Conservation (phyloP, 2,329 filamentous ascomycete species). For the Fusarium anguioides region DNA sequence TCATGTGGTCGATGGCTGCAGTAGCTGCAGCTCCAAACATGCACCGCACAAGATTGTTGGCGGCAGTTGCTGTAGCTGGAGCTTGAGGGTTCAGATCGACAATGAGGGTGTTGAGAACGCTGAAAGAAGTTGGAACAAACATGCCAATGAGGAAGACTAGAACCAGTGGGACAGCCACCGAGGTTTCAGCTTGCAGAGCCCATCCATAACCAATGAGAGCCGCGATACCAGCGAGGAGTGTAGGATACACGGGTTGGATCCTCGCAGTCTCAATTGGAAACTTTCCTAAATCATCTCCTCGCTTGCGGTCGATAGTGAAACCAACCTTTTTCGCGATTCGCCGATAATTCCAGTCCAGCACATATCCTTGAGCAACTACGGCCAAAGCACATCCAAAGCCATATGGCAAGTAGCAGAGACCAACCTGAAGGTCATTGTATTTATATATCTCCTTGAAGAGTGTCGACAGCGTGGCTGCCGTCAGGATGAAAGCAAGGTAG, state of each 20-base stretch:
- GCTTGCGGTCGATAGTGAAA: conserved; percentile 69
- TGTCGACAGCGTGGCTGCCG: conserved; percentile 64
- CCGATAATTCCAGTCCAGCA: conserved; percentile 76
- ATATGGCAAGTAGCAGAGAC: conserved; percentile 66
- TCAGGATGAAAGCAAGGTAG: conserved; percentile 67
- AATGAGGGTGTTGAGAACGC: conserved; percentile 70
- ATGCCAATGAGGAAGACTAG: conserved; percentile 68
- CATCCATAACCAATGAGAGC: conserved; percentile 68
- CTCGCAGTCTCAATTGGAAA: conserved; percentile 68
- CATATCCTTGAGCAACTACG: conserved; percentile 65
- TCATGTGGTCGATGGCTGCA: conserved; percentile 69
- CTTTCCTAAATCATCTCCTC: conserved; percentile 61
- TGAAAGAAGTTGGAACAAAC: conserved; percentile 70
- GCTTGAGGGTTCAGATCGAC: conserved; percentile 71
- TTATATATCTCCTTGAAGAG: conserved; percentile 63
- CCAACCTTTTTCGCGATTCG: conserved; percentile 71
- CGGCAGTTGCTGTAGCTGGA: conserved; percentile 71
- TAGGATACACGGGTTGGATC: conserved; percentile 64
- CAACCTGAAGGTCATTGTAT: conserved; percentile 62
- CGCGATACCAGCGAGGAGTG: conserved; percentile 64
- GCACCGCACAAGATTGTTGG: conserved; percentile 73
- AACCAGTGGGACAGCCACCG: conserved; percentile 65
- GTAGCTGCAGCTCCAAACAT: conserved; percentile 68
- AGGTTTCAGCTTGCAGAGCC: conserved; percentile 62
- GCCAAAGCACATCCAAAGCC: conserved; percentile 62